These are phyloP conservation scores for Fusarium buharicum DNA, from an alignment of 2,329 filamentous ascomycete species.

Conservation along the genomic window DNA sequence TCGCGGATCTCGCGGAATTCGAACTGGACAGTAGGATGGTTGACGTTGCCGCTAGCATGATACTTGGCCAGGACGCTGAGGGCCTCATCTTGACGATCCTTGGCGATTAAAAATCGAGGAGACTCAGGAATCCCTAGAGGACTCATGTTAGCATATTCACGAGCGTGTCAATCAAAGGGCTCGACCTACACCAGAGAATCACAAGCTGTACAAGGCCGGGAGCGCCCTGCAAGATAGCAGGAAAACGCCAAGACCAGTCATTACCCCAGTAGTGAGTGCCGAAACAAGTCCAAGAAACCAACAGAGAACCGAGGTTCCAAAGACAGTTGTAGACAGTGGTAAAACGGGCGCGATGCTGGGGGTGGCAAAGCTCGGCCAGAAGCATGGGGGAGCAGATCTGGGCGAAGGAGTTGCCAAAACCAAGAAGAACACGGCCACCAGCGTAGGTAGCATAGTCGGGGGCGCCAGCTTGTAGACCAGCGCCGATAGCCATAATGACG, in stretches of 20 bases:
- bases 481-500: constrained; percentile 54
- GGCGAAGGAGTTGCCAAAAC: constrained; percentile 73
- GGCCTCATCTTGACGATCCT: constrained; percentile 72
- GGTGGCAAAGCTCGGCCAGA: constrained; percentile 73
- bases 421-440: constrained; percentile 56
- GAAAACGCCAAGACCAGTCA: constrained; percentile 75
- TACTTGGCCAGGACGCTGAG: constrained; percentile 69
- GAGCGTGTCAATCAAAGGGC: rapidly evolving
- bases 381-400: constrained; percentile 73
- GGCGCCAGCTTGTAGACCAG: constrained; percentile 48
- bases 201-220: constrained; percentile 69
- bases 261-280: constrained; percentile 66
- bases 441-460: constrained; percentile 55
- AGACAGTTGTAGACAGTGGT: constrained; percentile 75
- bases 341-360: constrained; percentile 73
- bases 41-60: constrained; percentile 68
- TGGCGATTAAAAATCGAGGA: constrained; percentile 71
- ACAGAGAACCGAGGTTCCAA: constrained; percentile 70
- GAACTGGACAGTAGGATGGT: constrained; percentile 71
- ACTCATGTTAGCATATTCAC: not conserved
- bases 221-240: constrained; percentile 70
- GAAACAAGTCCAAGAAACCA: constrained; percentile 72
- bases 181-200: constrained; percentile 65
- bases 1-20: constrained; percentile 74
- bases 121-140: constrained; percentile 66